phyloP scores from a whole-genome alignment of 2,329 filamentous ascomycete species.

The Drechslerella coelobrocha region DNA sequence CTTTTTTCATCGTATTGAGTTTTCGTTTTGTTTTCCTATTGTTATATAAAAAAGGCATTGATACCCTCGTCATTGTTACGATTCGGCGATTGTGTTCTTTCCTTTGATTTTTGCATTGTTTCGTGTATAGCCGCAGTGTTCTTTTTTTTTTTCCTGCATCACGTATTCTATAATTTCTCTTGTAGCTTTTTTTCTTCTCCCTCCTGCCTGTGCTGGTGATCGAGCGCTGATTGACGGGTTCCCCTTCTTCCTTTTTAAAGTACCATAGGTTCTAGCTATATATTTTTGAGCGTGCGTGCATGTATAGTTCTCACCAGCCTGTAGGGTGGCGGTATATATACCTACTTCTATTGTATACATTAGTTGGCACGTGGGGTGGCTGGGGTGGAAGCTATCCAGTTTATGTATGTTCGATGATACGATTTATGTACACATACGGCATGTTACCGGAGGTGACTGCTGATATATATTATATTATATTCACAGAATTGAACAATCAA shows the following conservation, averaged over 20 bases:
- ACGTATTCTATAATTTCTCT: constrained; percentile 16
- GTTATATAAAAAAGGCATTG: constrained; percentile 44
- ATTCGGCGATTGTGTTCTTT: constrained; percentile 5
- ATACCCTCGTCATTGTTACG: constrained; percentile 39
- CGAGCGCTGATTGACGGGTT: no score
- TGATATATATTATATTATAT: no score
- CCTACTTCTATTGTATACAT: not conserved
- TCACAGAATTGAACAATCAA: no score
- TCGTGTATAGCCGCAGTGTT: constrained; percentile 9
- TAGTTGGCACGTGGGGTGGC: no score
- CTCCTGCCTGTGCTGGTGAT: not conserved
- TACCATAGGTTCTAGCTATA: no score
- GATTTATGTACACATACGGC: no score
- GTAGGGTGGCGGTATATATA: not conserved
- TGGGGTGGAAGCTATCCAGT: no score
- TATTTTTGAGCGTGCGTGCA: no score
- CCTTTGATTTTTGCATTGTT: constrained; percentile 15
- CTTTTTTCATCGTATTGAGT: constrained; percentile 7
- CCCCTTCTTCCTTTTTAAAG: no score
- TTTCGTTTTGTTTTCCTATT: constrained; percentile 12
- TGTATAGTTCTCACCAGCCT: no score
- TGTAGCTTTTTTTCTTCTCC: not conserved
- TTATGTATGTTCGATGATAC: no score
- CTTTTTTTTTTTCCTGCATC: constrained; percentile 18
- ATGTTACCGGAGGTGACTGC: no score